phyloP scores from a whole-genome alignment of 306 rosid genomes.

The Cucumis melo region DNA sequence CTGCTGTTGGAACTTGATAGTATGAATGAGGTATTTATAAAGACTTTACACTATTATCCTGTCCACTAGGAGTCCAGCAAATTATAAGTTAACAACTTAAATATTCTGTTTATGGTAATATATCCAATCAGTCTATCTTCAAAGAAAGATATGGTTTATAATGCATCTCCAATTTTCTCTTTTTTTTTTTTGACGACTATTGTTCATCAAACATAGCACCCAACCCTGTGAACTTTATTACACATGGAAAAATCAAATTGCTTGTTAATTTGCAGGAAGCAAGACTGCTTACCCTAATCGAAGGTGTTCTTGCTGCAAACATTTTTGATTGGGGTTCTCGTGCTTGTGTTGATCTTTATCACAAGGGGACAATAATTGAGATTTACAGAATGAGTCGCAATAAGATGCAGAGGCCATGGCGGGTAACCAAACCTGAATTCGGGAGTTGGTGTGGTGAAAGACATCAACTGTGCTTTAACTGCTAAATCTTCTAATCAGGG shows the following conservation, averaged over 20 bases:
- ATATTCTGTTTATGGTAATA: neutral
- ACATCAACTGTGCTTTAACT: neutral
- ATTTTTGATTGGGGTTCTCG: slow-evolving; percentile 99
- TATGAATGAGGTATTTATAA: slow-evolving; percentile 66
- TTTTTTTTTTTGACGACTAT: neutral
- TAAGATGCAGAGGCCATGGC: slow-evolving; percentile 97
- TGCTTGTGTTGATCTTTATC: slow-evolving; percentile 97
- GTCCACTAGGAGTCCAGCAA: neutral
- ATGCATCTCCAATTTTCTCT: neutral
- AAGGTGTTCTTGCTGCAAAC: slow-evolving; percentile 98
- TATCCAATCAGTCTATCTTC: neutral
- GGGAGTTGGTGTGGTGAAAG: neutral
- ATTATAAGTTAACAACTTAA: neutral
- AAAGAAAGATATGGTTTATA: neutral
- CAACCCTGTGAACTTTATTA: neutral
- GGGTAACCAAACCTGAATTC: slow-evolving; percentile 32
- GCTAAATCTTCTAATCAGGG: neutral
- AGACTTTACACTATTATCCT: neutral
- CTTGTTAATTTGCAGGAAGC: slow-evolving; percentile 50
- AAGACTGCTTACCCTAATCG: slow-evolving; percentile 72
- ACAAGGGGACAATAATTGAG: slow-evolving; percentile 93
- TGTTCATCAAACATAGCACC: neutral
- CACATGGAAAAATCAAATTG: neutral
- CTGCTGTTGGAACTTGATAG: slow-evolving; percentile 79
- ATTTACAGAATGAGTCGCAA: slow-evolving; percentile 97